phyloP scores from a whole-genome alignment of 108 stramenopile genomes.

The Hondaea fermentalgiana region DNA sequence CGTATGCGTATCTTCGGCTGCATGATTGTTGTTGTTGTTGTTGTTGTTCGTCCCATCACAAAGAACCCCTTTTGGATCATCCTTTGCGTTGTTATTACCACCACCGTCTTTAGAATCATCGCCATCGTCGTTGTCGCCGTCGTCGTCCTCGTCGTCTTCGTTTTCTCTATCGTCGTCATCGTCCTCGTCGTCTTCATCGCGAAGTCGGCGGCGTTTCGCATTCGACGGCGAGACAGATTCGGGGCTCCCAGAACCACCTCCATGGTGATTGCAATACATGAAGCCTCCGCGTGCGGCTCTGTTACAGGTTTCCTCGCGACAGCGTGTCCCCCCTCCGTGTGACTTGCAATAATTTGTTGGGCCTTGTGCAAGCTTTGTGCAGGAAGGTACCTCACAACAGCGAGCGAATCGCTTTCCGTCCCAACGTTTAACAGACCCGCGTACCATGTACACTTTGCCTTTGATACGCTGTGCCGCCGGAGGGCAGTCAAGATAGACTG shows the following conservation, averaged over 20 bases:
- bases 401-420: constrained; percentile 4
- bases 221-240: not conserved
- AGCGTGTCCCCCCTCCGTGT: not conserved
- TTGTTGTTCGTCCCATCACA: too few relatives aligned
- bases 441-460: not conserved
- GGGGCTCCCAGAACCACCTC: not conserved
- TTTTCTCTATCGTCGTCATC: not conserved
- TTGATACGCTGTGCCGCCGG: not conserved
- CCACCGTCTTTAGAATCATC: not conserved
- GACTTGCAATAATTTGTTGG: not conserved
- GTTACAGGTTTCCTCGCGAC: not conserved
- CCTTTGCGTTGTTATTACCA: not conserved
- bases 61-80: too few relatives aligned
- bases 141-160: not conserved
- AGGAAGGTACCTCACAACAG: not conserved
- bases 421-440: not conserved
- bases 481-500: not conserved
- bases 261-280: not conserved
- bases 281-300: not conserved
- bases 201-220: not conserved
- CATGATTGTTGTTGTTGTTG: too few relatives aligned
- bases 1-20: too few relatives aligned
- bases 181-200: not conserved
- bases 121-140: not conserved
- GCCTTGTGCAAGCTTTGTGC: not conserved